Evolutionary conservation across 441 rosid genomes (phyloP).

Genomic region (Adansonia grandidieri): DNA sequence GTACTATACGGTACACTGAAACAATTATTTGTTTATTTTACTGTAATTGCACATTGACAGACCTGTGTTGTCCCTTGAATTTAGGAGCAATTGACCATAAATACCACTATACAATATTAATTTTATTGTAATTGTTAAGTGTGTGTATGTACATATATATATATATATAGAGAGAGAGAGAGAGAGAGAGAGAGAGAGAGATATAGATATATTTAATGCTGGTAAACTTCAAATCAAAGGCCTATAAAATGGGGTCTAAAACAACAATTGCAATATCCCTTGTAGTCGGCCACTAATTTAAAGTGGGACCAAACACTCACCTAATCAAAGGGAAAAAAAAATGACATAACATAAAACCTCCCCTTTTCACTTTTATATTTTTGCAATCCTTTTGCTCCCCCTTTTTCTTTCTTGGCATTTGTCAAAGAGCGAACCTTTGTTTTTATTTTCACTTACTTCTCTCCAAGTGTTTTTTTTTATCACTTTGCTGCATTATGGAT

Average conservation of each 20-base stretch:
- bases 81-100: background rate
- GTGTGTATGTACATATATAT: background rate
- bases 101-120: background rate
- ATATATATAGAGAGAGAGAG: background rate
- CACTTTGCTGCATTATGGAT: background rate
- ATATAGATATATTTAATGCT: background rate
- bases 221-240: constrained; percentile 17
- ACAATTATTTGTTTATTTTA: constrained; percentile 25
- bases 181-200: too few relatives aligned
- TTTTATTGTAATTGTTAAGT: background rate
- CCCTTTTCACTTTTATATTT: constrained; percentile 15
- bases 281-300: constrained; percentile 39
- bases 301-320: constrained; percentile 49
- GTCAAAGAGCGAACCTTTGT: background rate
- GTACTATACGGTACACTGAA: constrained; percentile 10
- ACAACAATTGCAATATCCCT: constrained; percentile 37
- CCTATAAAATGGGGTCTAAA: constrained; percentile 18
- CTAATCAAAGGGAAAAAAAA: constrained; percentile 31
- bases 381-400: background rate
- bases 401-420: constrained; percentile 13
- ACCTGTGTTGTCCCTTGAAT: constrained; percentile 19
- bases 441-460: background rate
- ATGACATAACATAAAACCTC: constrained; percentile 31
- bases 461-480: background rate
- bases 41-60: constrained; percentile 25